Evolutionary conservation across 768 basidiomycete genomes (phyloP), one percentile per base, ranked within the genome.

Genomic region (Boletus edulis): DNA sequence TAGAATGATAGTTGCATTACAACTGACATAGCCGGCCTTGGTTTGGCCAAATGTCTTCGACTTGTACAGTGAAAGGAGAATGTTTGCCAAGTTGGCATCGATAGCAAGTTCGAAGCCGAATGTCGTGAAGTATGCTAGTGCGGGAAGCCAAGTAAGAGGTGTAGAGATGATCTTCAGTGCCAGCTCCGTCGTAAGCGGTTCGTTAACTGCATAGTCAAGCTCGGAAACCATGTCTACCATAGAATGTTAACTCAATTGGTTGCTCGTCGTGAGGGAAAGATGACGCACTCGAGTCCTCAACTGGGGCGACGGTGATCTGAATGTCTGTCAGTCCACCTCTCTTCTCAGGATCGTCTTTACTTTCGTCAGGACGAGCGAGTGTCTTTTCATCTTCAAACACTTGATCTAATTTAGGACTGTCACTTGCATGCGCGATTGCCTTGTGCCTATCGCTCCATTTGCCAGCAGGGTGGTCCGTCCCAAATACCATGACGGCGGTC

Each of bases 291-390:
- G 5, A 4, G 8, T 46, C 38, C 5, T 31, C 8, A 37, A 37
- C 49, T 24, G 54, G 38, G 9, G 17, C 13, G 5, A 51, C 43
- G 24, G 52, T 59, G 39, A 67, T 63, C 7, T 66, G 59, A 13
- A 64, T 18, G 34, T 61, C 59, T 18, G 22, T 51, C 35, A 58
- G 52, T 38, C 60, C 65, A n/a, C 59, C 59, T 20, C 66, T 65
- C 61, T 75, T 66, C 42, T 66, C 68, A 20, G 61, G 57, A 37
- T 57, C 58, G 32, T 62, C 56, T 42, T 64, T 61, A 12, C 14
- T 39, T 14, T 39, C 38, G 17, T 52, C 39, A 42, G 68, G 56
- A 13, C 14, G 15, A 39, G 15, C 6, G 38, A 39, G 14, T 8
- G 11, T 34, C 37, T 55, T 24, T 13, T 69, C 63, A 3, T 63